Percentiles rank a stretch among this genome's conserved stretches.
Conservation (phyloP, 139 green algal species). For the Gonium pectorale region DNA sequence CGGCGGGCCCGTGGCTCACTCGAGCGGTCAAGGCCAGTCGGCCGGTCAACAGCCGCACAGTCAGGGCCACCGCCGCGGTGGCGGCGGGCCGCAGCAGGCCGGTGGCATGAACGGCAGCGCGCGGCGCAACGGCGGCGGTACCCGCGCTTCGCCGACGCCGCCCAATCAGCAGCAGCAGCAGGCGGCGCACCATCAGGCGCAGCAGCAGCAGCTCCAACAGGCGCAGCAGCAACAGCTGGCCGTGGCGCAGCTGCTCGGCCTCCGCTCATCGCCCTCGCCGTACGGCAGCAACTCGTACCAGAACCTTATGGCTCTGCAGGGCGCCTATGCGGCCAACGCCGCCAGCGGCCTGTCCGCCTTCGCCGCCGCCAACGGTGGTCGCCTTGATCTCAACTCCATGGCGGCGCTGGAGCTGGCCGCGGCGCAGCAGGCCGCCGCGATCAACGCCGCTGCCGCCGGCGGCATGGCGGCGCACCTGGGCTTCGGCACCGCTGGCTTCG, state of each 20-base stretch:
- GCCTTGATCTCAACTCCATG: background rate
- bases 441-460: constrained; percentile 11
- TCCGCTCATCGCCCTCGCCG: background rate
- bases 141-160: background rate
- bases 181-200: background rate
- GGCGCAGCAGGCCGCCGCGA: constrained; percentile 9
- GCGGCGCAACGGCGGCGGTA: background rate
- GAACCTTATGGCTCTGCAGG: constrained; percentile 18
- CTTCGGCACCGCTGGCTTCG: background rate
- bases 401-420: constrained; percentile 30
- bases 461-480: constrained; percentile 4
- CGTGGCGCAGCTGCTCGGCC: constrained; percentile 9
- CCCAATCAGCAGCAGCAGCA: constrained; percentile 11
- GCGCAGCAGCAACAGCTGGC: constrained; percentile 26
- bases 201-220: constrained; percentile 10
- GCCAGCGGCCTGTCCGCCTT: background rate
- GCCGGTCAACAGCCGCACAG: no score
- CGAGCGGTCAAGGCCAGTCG: no score
- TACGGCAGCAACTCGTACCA: constrained; percentile 10
- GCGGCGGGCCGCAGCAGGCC: background rate
- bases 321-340: background rate
- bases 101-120: no score
- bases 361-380: background rate
- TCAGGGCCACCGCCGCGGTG: background rate
- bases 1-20: no score